A percentile compares a stretch with the other conserved stretches of the same genome.
Evolutionary conservation across 164 flowering plant species (phyloP).

Genomic region (Tetracentron sinense): DNA sequence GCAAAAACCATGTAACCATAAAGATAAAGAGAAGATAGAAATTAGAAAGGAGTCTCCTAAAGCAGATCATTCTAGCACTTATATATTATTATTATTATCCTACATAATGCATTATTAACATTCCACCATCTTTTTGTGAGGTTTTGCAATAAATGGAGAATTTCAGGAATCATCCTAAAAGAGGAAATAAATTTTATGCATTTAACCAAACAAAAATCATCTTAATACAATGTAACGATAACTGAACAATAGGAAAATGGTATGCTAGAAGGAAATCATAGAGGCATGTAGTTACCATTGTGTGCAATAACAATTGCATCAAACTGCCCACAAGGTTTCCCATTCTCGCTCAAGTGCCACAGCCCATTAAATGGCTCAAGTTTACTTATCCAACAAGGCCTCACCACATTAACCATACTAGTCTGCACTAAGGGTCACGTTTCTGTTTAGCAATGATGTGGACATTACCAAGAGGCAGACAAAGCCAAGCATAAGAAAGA

Average conservation of each 20-base stretch:
- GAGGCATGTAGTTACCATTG: slow-evolving; percentile 49
- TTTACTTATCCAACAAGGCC: slow-evolving; percentile 94
- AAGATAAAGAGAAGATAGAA: not conserved
- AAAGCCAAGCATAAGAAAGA: not conserved
- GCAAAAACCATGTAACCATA: not conserved
- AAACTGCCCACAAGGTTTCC: slow-evolving; percentile 76
- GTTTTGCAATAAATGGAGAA: not conserved
- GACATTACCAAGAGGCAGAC: not conserved
- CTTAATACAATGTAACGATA: not conserved
- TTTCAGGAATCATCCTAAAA: not conserved
- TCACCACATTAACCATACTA: slow-evolving; percentile 56
- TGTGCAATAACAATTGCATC: slow-evolving; percentile 92
- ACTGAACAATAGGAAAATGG: not conserved
- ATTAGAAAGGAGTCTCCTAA: not conserved
- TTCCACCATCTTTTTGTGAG: not conserved
- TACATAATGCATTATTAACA: not conserved
- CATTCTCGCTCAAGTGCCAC: slow-evolving; percentile 93
- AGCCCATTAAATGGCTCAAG: slow-evolving; percentile 85
- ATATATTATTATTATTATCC: too few species aligned
- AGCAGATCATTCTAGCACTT: too few species aligned
- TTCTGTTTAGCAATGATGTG: slow-evolving; percentile 7
- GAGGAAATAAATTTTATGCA: not conserved
- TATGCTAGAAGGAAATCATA: not conserved
- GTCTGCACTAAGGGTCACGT: slow-evolving; percentile 42
- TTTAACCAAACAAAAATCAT: not conserved